phyloP scores from a whole-genome alignment of 768 basidiomycete species.

The Leucocoprinus birnbaumii region DNA sequence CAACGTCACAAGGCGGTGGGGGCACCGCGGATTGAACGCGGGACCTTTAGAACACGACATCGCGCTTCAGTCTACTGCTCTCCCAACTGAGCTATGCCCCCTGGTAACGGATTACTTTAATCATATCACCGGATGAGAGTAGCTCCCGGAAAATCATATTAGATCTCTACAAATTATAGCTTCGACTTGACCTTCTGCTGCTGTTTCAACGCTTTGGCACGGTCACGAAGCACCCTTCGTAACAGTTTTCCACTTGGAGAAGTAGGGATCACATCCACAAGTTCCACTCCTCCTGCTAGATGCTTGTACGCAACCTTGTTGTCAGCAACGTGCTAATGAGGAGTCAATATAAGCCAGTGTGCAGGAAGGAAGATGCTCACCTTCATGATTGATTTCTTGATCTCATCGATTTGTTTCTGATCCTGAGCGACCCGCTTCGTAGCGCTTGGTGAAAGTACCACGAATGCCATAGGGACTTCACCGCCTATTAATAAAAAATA shows the following conservation, averaged over 20 bases:
- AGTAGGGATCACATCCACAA: conserved; percentile 53
- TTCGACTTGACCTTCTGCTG: conserved; percentile 17
- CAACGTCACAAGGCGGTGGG: too few relatives aligned
- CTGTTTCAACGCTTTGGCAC: conserved; percentile 29
- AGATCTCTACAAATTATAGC: conserved; percentile 14
- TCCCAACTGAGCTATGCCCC: too few relatives aligned
- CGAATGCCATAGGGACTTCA: conserved; percentile 69
- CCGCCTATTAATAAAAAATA: conserved; percentile 34
- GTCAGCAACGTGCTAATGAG: conserved; percentile 46
- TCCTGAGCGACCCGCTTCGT: conserved; percentile 28
- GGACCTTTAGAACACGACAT: too few relatives aligned
- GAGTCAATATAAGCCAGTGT: not conserved
- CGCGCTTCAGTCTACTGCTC: too few relatives aligned
- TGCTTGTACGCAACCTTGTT: conserved; percentile 59
- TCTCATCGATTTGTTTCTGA: conserved; percentile 23
- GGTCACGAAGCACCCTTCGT: conserved; percentile 46
- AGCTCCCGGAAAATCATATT: too few relatives aligned
- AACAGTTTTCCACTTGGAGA: conserved; percentile 63
- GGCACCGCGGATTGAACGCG: too few relatives aligned
- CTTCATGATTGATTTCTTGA: conserved; percentile 47
- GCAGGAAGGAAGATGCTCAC: conserved; percentile 21
- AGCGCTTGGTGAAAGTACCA: conserved; percentile 47
- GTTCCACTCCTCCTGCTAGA: conserved; percentile 56
- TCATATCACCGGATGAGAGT: too few relatives aligned
- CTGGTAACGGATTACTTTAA: too few relatives aligned